phyloP scores from a whole-genome alignment of 306 rosid species.

The Gleditsia sinensis region DNA sequence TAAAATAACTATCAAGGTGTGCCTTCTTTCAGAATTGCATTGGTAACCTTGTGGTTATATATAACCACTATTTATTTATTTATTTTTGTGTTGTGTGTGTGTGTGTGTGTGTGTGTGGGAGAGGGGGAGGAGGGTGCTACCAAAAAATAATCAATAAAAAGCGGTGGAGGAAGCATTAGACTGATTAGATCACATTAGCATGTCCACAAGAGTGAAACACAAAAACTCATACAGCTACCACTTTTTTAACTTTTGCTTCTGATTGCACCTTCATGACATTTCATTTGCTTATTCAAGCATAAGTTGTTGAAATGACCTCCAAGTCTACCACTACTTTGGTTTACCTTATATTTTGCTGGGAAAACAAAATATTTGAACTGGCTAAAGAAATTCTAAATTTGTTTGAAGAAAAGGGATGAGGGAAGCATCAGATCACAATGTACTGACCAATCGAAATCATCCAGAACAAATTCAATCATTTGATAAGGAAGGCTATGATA shows the following conservation, averaged over 20 bases:
- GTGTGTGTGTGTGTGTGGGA: no score
- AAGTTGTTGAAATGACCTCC: background rate
- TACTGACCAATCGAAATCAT: slow-evolving; percentile 83
- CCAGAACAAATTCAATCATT: slow-evolving; percentile 66
- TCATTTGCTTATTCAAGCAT: slow-evolving; percentile 16
- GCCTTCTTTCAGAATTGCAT: background rate
- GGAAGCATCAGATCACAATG: slow-evolving; percentile 14
- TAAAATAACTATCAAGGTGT: no score
- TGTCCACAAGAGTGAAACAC: background rate
- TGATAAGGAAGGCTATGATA: slow-evolving; percentile 87
- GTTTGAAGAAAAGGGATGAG: background rate
- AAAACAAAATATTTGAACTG: background rate
- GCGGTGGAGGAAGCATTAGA: no score
- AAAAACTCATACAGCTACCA: background rate
- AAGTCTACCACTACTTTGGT: background rate
- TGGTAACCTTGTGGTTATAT: no score
- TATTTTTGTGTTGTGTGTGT: no score
- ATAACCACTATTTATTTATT: no score
- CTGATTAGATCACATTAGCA: no score
- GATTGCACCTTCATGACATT: background rate
- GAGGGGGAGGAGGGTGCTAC: no score
- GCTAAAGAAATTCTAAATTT: background rate
- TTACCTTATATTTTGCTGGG: background rate
- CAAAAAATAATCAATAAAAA: no score
- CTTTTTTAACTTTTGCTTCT: background rate